Evolutionary conservation across 441 rosid genomes (phyloP), one percentile per base, ranked within the genome.

Genomic region (Iberis amara): DNA sequence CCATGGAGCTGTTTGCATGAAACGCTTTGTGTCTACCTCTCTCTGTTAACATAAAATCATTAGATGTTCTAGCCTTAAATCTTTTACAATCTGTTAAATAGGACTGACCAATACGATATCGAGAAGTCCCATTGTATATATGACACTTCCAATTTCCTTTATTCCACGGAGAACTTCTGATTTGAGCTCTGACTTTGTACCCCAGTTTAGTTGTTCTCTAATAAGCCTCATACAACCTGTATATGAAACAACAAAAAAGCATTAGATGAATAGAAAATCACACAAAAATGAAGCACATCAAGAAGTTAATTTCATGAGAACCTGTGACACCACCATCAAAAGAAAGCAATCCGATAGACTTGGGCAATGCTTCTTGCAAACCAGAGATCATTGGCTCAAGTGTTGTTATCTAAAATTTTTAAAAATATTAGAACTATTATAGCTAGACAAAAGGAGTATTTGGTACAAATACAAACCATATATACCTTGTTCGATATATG

Each of bases 1-100:
- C 99, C 97, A 92, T 56, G 97, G 85, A 48, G 97, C 92, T 43
- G 84, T 82, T 77, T 89, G 97, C 94, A 92, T 86, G 80, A 89
- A 92, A 64, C 83, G 81, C 44, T 68, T 75, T 57, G 92, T 79
- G 66, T 92, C 99, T 39, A 77, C 75, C 74, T 86, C 97, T 81
- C 97, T 81, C 99, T 94, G 81, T 3, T 18, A 8, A 55, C 38
- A 39, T 7, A 23, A 39, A 24, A 15, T 28, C 30, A 59, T 18
- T 39, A 47, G 45, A 26, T 4, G 3, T 26, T 43, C 32, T 51
- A 28, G 38, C 54, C 50, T 46, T 42, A 26, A 39, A 27, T 39
- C 39, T 59, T 10, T 32, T 11, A 6, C 11, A 48, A 11, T 36
- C 24, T 45, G 31, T 37, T 33, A 50, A 36, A 39, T 10, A 39